These are phyloP conservation scores for Rhizophagus clarus DNA, from an alignment of 192 early-diverging fungal species.

Conservation along the genomic window DNA sequence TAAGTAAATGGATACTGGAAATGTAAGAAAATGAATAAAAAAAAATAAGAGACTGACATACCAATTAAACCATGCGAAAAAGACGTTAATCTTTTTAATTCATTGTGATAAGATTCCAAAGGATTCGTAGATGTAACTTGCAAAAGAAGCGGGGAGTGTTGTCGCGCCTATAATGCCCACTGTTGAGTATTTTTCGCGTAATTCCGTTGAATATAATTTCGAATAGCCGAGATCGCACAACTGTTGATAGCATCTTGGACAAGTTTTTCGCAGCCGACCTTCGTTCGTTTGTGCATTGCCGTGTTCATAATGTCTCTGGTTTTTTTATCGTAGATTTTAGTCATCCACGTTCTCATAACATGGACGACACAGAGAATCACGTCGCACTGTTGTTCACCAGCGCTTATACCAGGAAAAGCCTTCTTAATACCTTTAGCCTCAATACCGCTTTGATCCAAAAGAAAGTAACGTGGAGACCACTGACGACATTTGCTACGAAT, in stretches of 20 bases:
- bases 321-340: background rate
- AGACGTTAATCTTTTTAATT: background rate
- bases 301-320: background rate
- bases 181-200: background rate
- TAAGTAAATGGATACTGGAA: no score
- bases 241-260: background rate
- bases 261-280: background rate
- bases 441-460: background rate
- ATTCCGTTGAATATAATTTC: background rate
- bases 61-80: background rate
- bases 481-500: background rate
- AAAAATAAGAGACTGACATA: no score
- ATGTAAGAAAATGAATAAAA: no score
- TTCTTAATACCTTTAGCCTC: slow-evolving; percentile 10
- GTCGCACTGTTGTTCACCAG: slow-evolving; percentile 19
- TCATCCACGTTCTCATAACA: slow-evolving; percentile 28
- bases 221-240: background rate
- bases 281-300: background rate
- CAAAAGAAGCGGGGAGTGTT: slow-evolving; percentile 20
- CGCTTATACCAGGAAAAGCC: background rate
- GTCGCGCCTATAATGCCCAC: slow-evolving; percentile 14
- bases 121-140: slow-evolving; percentile 4
- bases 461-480: slow-evolving; percentile 11
- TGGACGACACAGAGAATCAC: slow-evolving; percentile 25
- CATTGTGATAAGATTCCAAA: slow-evolving; percentile 11